Evolutionary conservation across 208 protist species (phyloP).

Genomic region (Wallacemonas collosoma): DNA sequence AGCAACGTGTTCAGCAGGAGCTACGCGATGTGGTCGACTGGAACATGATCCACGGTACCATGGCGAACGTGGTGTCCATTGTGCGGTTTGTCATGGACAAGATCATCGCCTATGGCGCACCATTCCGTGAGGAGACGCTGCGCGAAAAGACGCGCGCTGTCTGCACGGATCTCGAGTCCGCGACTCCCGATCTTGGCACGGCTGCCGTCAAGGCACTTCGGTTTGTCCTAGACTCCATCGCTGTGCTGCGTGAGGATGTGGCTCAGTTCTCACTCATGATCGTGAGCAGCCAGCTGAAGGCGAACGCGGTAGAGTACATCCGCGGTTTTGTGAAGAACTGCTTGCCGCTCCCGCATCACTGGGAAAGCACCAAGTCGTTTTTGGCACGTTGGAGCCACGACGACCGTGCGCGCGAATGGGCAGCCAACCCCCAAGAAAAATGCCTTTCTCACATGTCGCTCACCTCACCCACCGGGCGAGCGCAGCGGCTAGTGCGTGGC

Average conservation of each 20-base stretch:
- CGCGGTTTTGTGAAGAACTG: conserved; percentile 68
- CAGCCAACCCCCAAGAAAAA: conserved; percentile 21
- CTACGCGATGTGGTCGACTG: conserved; percentile 81
- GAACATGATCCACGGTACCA: conserved; percentile 52
- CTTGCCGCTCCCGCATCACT: conserved; percentile 47
- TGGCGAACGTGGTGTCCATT: conserved; percentile 52
- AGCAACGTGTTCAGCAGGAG: conserved; percentile 60
- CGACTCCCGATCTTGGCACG: conserved; percentile 54
- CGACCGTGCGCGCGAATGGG: conserved; percentile 38
- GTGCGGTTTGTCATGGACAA: conserved; percentile 69
- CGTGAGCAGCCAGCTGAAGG: conserved; percentile 53
- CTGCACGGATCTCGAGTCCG: conserved; percentile 43
- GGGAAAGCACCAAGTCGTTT: conserved; percentile 67
- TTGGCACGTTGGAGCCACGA: conserved; percentile 51
- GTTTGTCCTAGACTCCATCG: conserved; percentile 67
- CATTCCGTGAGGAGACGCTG: conserved; percentile 57
- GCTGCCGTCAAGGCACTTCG: conserved; percentile 67
- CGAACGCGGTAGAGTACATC: conserved; percentile 72
- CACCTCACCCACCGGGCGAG: conserved; percentile 27
- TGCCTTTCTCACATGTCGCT: conserved; percentile 5
- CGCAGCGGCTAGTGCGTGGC: conserved; percentile 64
- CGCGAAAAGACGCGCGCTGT: conserved; percentile 32
- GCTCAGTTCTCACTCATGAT: conserved; percentile 66
- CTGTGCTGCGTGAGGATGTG: conserved; percentile 62
- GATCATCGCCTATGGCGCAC: conserved; percentile 62